Conservation (phyloP, 805 yeast species). For the Candida ortonii region DNA sequence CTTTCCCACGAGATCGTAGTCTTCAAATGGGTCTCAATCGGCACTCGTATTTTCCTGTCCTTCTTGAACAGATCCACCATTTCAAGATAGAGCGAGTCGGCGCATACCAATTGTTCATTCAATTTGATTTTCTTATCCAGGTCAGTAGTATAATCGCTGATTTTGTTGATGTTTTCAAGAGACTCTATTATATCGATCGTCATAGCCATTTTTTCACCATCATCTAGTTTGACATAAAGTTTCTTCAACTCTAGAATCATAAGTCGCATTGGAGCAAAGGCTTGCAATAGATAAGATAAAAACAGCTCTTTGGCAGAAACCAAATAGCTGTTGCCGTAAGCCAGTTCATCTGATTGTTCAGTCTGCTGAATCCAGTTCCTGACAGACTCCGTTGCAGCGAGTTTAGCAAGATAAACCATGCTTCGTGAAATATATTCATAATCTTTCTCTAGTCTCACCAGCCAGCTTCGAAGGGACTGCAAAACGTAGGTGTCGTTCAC, state of each 20-base stretch:
- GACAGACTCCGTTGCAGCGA: conserved; percentile 26
- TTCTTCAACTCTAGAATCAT: conserved; percentile 24
- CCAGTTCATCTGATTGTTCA: conserved; percentile 19
- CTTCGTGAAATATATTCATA: conserved; percentile 29
- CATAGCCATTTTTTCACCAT: conserved; percentile 10
- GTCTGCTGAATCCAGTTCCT: conserved; percentile 25
- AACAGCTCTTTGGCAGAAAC: conserved; percentile 30
- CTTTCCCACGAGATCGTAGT: conserved; percentile 39
- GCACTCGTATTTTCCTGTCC: conserved; percentile 25
- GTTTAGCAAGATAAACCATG: conserved; percentile 28
- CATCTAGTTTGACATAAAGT: conserved; percentile 22
- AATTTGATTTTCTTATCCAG: conserved; percentile 30
- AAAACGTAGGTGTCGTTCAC: conserved; percentile 29
- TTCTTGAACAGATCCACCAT: conserved; percentile 32
- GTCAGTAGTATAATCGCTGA: conserved; percentile 31
- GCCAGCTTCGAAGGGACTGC: conserved; percentile 26
- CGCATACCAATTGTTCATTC: conserved; percentile 30
- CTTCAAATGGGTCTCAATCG: conserved; percentile 23
- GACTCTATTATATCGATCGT: conserved; percentile 20
- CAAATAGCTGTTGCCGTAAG: conserved; percentile 24
- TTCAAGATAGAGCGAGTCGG: conserved; percentile 29
- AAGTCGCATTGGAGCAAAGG: conserved; percentile 30
- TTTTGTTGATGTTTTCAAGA: conserved; percentile 25
- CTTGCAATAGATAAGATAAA: conserved; percentile 29
- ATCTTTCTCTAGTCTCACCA: conserved; percentile 24